These are phyloP conservation scores for Claviceps sp. DNA, from an alignment of 2,329 filamentous ascomycete species.

Conservation along the genomic window DNA sequence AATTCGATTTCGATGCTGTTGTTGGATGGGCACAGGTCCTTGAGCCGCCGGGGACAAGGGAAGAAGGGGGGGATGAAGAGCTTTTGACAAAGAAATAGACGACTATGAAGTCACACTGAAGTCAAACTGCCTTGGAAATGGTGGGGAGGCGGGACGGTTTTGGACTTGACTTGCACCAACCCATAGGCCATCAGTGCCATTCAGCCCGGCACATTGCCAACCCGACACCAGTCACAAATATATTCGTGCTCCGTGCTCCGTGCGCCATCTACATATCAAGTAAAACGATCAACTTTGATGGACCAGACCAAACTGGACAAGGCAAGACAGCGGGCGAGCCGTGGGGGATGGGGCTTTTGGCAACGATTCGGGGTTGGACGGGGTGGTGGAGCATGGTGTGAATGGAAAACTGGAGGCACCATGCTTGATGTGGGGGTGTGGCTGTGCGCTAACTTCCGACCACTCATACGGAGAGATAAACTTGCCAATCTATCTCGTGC, in stretches of 20 bases:
- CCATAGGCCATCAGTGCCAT: not conserved
- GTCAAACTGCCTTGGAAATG: not conserved
- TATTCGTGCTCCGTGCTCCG: not conserved
- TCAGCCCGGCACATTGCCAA: not conserved
- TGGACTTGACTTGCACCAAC: constrained; percentile 1
- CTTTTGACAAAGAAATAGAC: not conserved
- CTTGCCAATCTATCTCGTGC: not conserved
- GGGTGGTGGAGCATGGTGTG: not conserved
- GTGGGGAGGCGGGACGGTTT: constrained; percentile 7
- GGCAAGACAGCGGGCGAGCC: constrained; percentile 2
- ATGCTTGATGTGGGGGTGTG: not conserved
- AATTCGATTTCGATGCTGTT: constrained; percentile 1
- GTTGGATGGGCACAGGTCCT: constrained; percentile 2
- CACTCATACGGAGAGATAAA: not conserved
- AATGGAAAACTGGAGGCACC: too few relatives aligned
- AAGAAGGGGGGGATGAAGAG: not conserved
- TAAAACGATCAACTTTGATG: not conserved
- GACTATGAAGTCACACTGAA: not conserved
- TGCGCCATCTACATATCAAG: constrained; percentile 1
- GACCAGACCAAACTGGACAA: constrained; percentile 3
- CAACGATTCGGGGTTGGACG: not conserved
- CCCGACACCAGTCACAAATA: not conserved
- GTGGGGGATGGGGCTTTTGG: constrained; percentile 1
- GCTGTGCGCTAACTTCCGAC: not conserved
- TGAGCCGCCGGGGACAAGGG: constrained; percentile 2